A percentile compares a stretch with the other conserved stretches of the same genome.
These are phyloP conservation scores for Asterochloris erici DNA, from an alignment of 139 green algal genomes.

Conservation along the genomic window DNA sequence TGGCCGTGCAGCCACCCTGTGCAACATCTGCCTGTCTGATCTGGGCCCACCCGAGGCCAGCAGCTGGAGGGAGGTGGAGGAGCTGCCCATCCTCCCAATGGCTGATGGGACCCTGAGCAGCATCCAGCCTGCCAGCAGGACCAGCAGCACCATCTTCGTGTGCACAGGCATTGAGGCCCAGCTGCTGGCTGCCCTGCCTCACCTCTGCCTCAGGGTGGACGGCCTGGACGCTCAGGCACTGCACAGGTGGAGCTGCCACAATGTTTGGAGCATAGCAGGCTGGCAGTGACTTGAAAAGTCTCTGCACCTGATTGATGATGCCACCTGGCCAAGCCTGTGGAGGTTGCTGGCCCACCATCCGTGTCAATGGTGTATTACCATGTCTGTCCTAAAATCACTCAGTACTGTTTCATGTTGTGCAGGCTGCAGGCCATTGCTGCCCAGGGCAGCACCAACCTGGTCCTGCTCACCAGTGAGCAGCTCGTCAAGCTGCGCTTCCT, in stretches of 20 bases:
- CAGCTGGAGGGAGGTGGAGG: too few species aligned
- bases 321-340: too few species aligned
- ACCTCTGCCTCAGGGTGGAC: conserved; percentile 31
- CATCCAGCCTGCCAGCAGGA: background rate
- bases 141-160: background rate
- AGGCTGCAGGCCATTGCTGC: conserved; percentile 29
- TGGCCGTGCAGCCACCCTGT: too few species aligned
- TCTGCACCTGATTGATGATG: too few species aligned
- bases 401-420: background rate
- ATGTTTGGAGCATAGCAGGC: too few species aligned
- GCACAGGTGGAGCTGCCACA: background rate
- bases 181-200: background rate
- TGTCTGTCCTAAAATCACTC: too few species aligned
- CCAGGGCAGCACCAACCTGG: conserved; percentile 22
- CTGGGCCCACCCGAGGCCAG: too few species aligned
- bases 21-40: too few species aligned
- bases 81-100: conserved; percentile 46
- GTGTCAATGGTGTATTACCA: too few species aligned
- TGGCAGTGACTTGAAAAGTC: too few species aligned
- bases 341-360: too few species aligned
- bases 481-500: conserved; percentile 33
- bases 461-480: conserved; percentile 14
- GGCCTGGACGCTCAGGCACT: too few species aligned
- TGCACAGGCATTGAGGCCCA: background rate
- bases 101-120: conserved; percentile 27